A percentile compares a stretch with the other conserved stretches of the same genome.
These are phyloP conservation scores for Andalucia godoyi DNA, from an alignment of 78 protist species.

Conservation along the genomic window DNA sequence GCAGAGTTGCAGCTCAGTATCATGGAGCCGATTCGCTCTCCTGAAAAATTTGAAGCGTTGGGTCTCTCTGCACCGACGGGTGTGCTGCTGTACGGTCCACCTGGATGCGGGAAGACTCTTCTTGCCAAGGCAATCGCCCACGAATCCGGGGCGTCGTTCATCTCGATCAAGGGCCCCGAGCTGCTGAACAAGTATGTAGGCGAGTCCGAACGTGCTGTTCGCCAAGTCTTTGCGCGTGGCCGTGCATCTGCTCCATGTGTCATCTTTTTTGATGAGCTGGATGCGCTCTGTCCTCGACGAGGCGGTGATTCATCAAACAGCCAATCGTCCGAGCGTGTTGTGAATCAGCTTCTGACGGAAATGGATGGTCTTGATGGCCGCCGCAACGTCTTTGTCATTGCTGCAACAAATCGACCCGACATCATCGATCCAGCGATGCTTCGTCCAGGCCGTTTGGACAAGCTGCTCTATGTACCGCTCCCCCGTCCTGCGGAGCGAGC, in stretches of 20 bases:
- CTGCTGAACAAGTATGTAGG: conserved; percentile 97
- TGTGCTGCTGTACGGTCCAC: conserved; percentile 91
- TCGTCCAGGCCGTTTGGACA: conserved; percentile 98
- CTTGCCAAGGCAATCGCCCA: conserved; percentile 88
- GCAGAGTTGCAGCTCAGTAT: conserved; percentile 39
- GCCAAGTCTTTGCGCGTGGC: conserved; percentile 82
- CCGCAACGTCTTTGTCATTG: conserved; percentile 78
- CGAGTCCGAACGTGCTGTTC: conserved; percentile 95
- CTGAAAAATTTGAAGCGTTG: conserved; percentile 13
- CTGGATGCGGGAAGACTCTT: conserved; percentile 99
- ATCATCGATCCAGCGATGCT: conserved; percentile 88
- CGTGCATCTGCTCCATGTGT: conserved; percentile 89
- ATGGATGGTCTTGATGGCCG: conserved; percentile 92
- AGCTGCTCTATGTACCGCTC: conserved; percentile 85
- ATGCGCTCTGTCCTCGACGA: conserved; percentile 86
- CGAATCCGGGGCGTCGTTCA: conserved; percentile 83
- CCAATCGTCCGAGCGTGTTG: conserved; percentile 69
- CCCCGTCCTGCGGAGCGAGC: conserved; percentile 39
- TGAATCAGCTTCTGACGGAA: conserved; percentile 91
- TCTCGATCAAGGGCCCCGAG: conserved; percentile 96
- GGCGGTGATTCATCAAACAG: conserved; percentile 12
- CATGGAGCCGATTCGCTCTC: conserved; percentile 19
- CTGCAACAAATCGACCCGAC: conserved; percentile 96
- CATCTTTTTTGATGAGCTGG: conserved; percentile 98
- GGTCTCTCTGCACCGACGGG: conserved; percentile 20